phyloP scores from a whole-genome alignment of 345 rosid genomes.

The Fremontodendron californicum region DNA sequence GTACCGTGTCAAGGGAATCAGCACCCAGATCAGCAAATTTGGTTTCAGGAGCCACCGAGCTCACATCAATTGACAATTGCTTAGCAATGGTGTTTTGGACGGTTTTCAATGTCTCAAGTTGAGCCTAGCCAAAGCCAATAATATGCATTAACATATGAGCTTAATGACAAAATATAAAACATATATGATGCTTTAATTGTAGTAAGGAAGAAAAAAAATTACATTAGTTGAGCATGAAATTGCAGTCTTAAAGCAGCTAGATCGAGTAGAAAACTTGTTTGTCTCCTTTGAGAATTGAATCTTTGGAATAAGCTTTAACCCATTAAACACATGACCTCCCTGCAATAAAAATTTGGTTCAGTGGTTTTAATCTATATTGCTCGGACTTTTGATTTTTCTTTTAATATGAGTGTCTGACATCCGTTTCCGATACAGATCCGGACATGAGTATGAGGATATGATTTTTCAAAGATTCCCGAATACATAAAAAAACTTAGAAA shows the following conservation, averaged over 20 bases:
- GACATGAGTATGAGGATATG: no score
- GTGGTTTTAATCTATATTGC: no score
- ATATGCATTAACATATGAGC: neutral
- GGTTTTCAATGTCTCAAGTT: no score
- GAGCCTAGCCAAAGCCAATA: neutral
- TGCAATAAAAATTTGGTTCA: constrained; percentile 19
- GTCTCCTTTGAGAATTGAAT: constrained; percentile 23
- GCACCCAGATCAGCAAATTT: no score
- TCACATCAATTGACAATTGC: constrained; percentile 52
- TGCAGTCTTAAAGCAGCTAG: constrained; percentile 27
- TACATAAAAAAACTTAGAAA: no score
- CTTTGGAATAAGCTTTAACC: no score
- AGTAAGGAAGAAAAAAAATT: neutral
- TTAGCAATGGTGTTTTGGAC: constrained; percentile 55
- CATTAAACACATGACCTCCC: constrained; percentile 26
- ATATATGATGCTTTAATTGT: neutral
- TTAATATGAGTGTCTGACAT: no score
- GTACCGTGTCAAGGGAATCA: constrained; percentile 62
- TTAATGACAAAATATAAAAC: neutral
- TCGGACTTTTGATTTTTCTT: no score
- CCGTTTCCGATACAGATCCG: no score
- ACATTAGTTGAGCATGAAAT: constrained; percentile 39
- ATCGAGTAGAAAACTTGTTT: no score
- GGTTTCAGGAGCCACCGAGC: constrained; percentile 45
- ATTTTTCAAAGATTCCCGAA: no score